Evolutionary conservation across 2,329 filamentous ascomycete species (phyloP).

Genomic region (Emmonsiellopsis sp.): DNA sequence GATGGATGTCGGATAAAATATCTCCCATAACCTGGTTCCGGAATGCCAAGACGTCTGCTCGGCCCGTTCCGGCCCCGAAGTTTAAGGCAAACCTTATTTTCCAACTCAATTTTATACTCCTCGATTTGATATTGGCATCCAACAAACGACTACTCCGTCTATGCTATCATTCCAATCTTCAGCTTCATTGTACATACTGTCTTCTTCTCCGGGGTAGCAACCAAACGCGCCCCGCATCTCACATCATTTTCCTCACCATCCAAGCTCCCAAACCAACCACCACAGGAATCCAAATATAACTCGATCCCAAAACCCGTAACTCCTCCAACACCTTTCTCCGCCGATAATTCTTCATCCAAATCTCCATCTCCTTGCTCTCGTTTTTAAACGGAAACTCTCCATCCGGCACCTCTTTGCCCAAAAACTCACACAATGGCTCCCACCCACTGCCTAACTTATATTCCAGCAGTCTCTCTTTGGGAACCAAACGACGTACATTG

Average conservation of each 20-base stretch:
- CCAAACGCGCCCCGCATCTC: too few species aligned
- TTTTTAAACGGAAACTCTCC: constrained; percentile 6
- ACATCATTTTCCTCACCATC: background rate
- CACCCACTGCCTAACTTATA: constrained; percentile 28
- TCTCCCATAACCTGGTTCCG: too few species aligned
- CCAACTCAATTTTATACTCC: too few species aligned
- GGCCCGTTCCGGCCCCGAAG: too few species aligned
- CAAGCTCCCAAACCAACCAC: background rate
- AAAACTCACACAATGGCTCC: constrained; percentile 28
- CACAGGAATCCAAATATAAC: background rate
- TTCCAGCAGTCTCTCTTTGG: constrained; percentile 13
- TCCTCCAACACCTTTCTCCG: background rate
- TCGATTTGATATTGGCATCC: too few species aligned
- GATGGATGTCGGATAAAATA: background rate
- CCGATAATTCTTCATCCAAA: background rate
- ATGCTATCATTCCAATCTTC: too few species aligned
- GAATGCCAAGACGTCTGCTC: too few species aligned
- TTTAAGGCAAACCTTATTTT: too few species aligned
- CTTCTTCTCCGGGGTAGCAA: too few species aligned
- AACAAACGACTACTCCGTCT: too few species aligned
- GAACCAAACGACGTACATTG: background rate
- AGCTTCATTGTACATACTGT: too few species aligned
- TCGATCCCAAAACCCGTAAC: background rate
- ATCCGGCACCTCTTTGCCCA: constrained; percentile 6
- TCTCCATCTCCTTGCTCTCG: constrained; percentile 2